Percentiles rank a stretch among this genome's conserved stretches.
Conservation (phyloP, 2,329 filamentous ascomycete species). For the Clonostachys solani region DNA sequence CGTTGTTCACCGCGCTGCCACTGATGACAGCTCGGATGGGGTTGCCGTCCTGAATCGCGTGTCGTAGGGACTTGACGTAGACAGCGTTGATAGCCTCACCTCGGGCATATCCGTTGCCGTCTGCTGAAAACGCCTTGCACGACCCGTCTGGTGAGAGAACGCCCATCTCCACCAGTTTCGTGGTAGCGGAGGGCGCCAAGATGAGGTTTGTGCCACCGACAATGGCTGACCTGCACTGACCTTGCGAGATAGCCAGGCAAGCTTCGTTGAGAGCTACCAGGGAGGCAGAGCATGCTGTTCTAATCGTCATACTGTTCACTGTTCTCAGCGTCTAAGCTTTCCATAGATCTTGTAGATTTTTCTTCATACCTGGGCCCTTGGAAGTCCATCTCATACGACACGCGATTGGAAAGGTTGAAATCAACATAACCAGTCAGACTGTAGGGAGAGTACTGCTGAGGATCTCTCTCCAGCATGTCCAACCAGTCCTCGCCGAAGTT, state of each 20-base stretch:
- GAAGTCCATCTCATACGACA: not conserved
- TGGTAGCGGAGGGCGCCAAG: conserved; percentile 14
- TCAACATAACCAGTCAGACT: conserved; percentile 6
- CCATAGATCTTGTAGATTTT: conserved; percentile 12
- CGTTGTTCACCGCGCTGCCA: conserved; percentile 22
- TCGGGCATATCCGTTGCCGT: conserved; percentile 39
- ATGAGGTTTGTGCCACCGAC: conserved; percentile 26
- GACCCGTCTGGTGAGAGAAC: conserved; percentile 16
- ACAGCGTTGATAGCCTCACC: conserved; percentile 37
- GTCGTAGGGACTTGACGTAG: conserved; percentile 33
- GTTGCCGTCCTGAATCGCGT: conserved; percentile 38
- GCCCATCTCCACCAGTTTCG: conserved; percentile 12
- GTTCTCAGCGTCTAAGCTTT: conserved; percentile 1
- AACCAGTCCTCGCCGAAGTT: conserved; percentile 24
- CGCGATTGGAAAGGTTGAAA: not conserved
- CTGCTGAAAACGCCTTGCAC: conserved; percentile 26
- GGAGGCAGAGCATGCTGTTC: conserved; percentile 27
- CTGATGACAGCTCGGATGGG: conserved; percentile 27
- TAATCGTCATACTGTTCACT: conserved; percentile 20
- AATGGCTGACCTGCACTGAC: conserved; percentile 18
- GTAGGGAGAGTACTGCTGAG: conserved; percentile 7
- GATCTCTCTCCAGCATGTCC: conserved; percentile 15
- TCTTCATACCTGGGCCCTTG: conserved; percentile 9
- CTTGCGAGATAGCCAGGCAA: conserved; percentile 14
- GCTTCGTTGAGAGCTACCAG: conserved; percentile 24